A percentile compares a stretch with the other conserved stretches of the same genome.
Conservation (phyloP, 2,329 filamentous ascomycete species). For the Colletotrichum limetticola region DNA sequence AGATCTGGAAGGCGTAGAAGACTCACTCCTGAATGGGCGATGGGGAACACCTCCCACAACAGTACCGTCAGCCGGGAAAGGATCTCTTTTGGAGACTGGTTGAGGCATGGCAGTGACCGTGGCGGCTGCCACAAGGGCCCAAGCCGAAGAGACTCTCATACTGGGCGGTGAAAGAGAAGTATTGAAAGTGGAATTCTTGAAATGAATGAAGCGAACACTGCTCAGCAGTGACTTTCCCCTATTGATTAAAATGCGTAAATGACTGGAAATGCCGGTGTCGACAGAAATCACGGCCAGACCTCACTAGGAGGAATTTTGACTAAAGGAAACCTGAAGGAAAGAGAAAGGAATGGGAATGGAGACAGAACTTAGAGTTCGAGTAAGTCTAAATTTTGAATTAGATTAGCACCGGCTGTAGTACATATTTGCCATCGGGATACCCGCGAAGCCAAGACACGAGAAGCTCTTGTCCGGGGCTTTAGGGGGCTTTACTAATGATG, state of each 20-base stretch:
- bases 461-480: neutral
- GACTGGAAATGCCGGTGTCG: constrained; percentile 20
- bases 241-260: constrained; percentile 26
- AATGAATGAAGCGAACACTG: constrained; percentile 25
- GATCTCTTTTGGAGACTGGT: constrained; percentile 18
- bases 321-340: constrained; percentile 1
- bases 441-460: constrained; percentile 14
- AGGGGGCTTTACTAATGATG: constrained; percentile 3
- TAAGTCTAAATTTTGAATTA: constrained; percentile 33
- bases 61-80: constrained; percentile 27
- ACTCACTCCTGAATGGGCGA: constrained; percentile 24
- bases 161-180: neutral
- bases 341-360: constrained; percentile 3
- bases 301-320: constrained; percentile 22
- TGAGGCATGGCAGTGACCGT: constrained; percentile 29
- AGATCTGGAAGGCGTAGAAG: rapidly evolving
- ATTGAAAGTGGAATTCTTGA: neutral
- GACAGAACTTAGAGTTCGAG: neutral
- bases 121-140: constrained; percentile 14
- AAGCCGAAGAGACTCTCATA: constrained; percentile 27
- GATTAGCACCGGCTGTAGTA: constrained; percentile 10
- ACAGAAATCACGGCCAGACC: constrained; percentile 17
- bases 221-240: constrained; percentile 19
- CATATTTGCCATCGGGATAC: constrained; percentile 15
- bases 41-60: constrained; percentile 20